Conservation (phyloP, 2,329 filamentous ascomycete genomes). For the Aspergillus phoenicis region DNA sequence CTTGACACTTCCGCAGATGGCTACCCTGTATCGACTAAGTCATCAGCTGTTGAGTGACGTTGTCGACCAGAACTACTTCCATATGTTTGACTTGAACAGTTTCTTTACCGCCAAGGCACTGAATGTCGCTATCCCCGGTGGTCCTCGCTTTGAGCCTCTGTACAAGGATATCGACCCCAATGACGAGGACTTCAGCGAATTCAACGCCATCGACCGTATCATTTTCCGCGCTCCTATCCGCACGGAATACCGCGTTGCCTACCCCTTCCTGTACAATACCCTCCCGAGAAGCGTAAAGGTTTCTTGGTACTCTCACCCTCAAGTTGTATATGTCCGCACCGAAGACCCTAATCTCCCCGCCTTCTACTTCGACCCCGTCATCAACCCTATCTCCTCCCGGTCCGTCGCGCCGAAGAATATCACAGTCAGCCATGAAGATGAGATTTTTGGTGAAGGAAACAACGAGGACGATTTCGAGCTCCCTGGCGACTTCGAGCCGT, state of each 20-base stretch:
- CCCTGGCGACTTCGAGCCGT: slow-evolving; percentile 78
- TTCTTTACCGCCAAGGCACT: slow-evolving; percentile 95
- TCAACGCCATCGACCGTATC: slow-evolving; percentile 98
- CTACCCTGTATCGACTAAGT: slow-evolving; percentile 87
- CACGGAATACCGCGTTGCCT: slow-evolving; percentile 93
- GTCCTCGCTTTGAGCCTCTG: slow-evolving; percentile 91
- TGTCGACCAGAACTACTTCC: slow-evolving; percentile 95
- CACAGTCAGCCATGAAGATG: slow-evolving; percentile 88
- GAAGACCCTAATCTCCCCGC: slow-evolving; percentile 89
- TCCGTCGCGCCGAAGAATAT: slow-evolving; percentile 93
- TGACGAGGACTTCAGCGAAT: slow-evolving; percentile 98
- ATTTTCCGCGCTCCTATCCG: slow-evolving; percentile 95
- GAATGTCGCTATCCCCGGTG: slow-evolving; percentile 96
- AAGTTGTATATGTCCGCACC: slow-evolving; percentile 84
- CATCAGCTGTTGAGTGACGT: slow-evolving; percentile 88
- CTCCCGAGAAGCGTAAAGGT: slow-evolving; percentile 90
- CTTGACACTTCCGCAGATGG: slow-evolving; percentile 90
- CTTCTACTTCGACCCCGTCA: slow-evolving; percentile 96
- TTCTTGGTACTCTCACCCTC: slow-evolving; percentile 91
- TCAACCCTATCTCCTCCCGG: slow-evolving; percentile 95
- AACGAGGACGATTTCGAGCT: slow-evolving; percentile 84
- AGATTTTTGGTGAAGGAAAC: slow-evolving; percentile 81
- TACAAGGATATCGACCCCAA: slow-evolving; percentile 99
- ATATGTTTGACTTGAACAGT: slow-evolving; percentile 93
- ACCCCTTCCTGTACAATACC: slow-evolving; percentile 94